Evolutionary conservation across 306 rosid species (phyloP).

Genomic region (Lotus japonicus): DNA sequence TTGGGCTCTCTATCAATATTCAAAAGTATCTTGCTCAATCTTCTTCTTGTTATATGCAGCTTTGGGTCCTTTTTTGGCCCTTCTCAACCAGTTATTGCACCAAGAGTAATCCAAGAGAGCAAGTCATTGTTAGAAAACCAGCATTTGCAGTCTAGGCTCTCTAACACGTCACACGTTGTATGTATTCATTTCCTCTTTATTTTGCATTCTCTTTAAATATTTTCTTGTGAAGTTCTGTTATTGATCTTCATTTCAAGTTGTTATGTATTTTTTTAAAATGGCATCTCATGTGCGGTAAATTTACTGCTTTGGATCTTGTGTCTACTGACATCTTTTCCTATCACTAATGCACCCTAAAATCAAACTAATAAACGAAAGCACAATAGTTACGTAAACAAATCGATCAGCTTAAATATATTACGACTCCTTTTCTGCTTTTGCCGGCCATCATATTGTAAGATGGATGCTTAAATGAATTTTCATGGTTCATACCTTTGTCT

Average conservation of each 20-base stretch:
- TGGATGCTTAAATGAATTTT: not conserved
- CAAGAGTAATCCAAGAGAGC: constrained; percentile 93
- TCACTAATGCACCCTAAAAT: not conserved
- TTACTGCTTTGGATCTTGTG: not conserved
- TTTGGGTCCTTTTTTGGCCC: constrained; percentile 92
- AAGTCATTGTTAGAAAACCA: constrained; percentile 70
- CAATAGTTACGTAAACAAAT: not conserved
- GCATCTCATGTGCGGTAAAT: not conserved
- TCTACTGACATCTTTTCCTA: not conserved
- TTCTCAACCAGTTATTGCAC: constrained; percentile 74
- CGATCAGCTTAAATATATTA: not conserved
- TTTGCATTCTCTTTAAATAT: not conserved
- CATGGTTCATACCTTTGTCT: not conserved
- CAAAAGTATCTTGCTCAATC: constrained; percentile 1
- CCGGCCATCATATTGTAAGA: not conserved
- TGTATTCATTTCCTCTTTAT: constrained; percentile 9
- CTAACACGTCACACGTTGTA: constrained; percentile 49
- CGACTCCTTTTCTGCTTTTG: not conserved
- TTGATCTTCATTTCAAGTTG: not conserved
- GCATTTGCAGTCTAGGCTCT: constrained; percentile 50
- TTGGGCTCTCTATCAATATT: constrained; percentile 1
- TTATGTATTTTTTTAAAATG: not conserved
- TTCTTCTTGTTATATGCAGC: constrained; percentile 43
- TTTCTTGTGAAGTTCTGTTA: not conserved
- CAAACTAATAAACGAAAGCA: not conserved